A percentile compares a stretch with the other conserved stretches of the same genome.
phyloP scores from a whole-genome alignment of 2,329 filamentous ascomycete species.

The Calonectria pauciramosa region DNA sequence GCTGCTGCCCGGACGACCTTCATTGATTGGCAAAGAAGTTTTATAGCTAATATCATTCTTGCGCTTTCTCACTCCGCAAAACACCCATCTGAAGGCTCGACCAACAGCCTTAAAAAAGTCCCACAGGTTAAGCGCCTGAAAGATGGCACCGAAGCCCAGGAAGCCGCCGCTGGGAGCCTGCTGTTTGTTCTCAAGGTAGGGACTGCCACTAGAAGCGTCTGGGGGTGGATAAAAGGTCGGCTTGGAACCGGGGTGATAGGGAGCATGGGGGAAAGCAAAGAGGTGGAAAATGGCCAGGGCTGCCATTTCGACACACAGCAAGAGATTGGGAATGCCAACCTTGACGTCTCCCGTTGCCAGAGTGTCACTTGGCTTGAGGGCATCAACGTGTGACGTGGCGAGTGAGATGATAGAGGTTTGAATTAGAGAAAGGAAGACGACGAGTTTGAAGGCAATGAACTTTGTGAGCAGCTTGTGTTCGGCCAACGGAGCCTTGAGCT shows the following conservation, averaged over 20 bases:
- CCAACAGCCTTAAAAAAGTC: constrained; percentile 86
- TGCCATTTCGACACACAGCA: constrained; percentile 89
- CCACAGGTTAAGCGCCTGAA: constrained; percentile 83
- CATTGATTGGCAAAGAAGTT: not conserved
- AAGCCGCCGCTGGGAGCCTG: constrained; percentile 73
- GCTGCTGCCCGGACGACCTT: not conserved
- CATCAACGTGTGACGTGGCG: constrained; percentile 69
- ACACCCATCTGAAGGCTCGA: constrained; percentile 85
- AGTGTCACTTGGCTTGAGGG: constrained; percentile 70
- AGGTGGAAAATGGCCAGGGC: constrained; percentile 83
- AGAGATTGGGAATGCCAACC: constrained; percentile 82
- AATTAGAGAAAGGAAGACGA: constrained; percentile 94
- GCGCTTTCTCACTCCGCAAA: constrained; percentile 78
- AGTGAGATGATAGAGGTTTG: constrained; percentile 71
- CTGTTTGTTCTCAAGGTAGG: constrained; percentile 59
- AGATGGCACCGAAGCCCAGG: constrained; percentile 74
- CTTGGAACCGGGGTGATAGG: constrained; percentile 70
- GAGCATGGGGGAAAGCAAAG: constrained; percentile 84
- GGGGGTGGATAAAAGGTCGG: constrained; percentile 62
- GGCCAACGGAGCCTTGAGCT: constrained; percentile 77
- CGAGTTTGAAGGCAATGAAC: constrained; percentile 87
- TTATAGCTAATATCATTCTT: constrained; percentile 66
- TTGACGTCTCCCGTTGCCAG: constrained; percentile 82
- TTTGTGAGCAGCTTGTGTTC: constrained; percentile 83
- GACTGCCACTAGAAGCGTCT: constrained; percentile 55